These are phyloP conservation scores for Senna siamea DNA, from an alignment of 306 rosid species.

Conservation along the genomic window DNA sequence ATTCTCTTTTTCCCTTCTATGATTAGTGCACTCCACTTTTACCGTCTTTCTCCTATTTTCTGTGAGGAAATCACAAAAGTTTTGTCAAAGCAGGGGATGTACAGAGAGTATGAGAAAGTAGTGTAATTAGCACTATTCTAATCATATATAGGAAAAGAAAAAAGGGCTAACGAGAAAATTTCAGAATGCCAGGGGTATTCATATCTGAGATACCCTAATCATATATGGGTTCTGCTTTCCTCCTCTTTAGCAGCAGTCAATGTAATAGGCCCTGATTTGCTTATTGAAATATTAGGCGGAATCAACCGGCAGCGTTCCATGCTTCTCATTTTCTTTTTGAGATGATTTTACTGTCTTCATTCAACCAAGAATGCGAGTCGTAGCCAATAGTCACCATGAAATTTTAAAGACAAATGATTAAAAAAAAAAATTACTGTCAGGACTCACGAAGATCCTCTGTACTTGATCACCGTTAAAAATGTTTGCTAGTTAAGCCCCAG, in stretches of 20 bases:
- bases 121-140: constrained; percentile 57
- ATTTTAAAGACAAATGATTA: not conserved
- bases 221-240: constrained; percentile 34
- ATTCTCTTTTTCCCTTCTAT: constrained; percentile 8
- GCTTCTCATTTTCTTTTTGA: constrained; percentile 3
- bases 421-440: constrained; percentile 20
- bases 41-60: constrained; percentile 35
- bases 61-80: constrained; percentile 26
- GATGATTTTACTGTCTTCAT: constrained; percentile 40
- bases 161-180: not conserved
- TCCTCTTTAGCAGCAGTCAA: constrained; percentile 45
- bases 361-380: not conserved
- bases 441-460: constrained; percentile 37
- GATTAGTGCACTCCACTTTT: constrained; percentile 63
- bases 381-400: constrained; percentile 26
- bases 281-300: constrained; percentile 36
- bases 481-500: constrained; percentile 38
- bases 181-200: constrained; percentile 26
- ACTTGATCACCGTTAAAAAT: constrained; percentile 27
- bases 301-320: constrained; percentile 26
- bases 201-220: constrained; percentile 12
- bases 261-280: constrained; percentile 54
- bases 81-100: constrained; percentile 36
- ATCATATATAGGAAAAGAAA: constrained; percentile 39
- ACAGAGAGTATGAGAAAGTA: constrained; percentile 35